Evolutionary conservation across 805 yeast genomes (phyloP), one percentile per base, ranked within the genome.

Genomic region (Barnettozyma vustinii): DNA sequence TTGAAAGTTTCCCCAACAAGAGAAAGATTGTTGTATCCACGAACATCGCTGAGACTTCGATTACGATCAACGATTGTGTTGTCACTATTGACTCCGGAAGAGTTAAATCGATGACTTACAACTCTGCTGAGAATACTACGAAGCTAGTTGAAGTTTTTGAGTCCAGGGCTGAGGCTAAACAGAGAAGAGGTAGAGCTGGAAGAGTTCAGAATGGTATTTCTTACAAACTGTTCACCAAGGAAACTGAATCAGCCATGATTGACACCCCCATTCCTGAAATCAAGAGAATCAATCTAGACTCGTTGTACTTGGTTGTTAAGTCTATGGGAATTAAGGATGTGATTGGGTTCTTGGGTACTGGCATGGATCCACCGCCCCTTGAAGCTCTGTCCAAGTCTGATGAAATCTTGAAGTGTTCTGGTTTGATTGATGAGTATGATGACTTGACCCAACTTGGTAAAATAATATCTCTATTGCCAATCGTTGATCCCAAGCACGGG

Each of bases 111-210:
- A 77, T 87, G 58, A 76, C 79, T 25, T 92, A 81, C 60, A 91
- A 88, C 61, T 59, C 88, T 0, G 72, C 69, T 35, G 71, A 81
- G 15, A 86, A 86, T 56, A 77, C 90, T 5, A 82, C 94, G 0
- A 78, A 78, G 47, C 72, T 92, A 42, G 72, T 81, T 5, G 97
- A 92, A 58, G 73, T 75, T 4, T 92, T 96, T 89, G 88, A 89
- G 20, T 91, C 98, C 0, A 79, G 78, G 53, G 97, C 98, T 0
- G 96, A 95, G 59, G 83, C 83, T 20, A 77, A 81, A 20, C 99
- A 92, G 66, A 78, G 99, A 69, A 75, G 96, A 64, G 99, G 99
- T 64, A 86, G 99, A 72, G 92, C 97, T n/a, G 99, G 99, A 54
- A 91, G 99, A 77, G 89, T 92, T 12, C 78, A 83, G 33, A 73